phyloP scores from a whole-genome alignment of 148 eudicot species.

The Rhododendron henanense region DNA sequence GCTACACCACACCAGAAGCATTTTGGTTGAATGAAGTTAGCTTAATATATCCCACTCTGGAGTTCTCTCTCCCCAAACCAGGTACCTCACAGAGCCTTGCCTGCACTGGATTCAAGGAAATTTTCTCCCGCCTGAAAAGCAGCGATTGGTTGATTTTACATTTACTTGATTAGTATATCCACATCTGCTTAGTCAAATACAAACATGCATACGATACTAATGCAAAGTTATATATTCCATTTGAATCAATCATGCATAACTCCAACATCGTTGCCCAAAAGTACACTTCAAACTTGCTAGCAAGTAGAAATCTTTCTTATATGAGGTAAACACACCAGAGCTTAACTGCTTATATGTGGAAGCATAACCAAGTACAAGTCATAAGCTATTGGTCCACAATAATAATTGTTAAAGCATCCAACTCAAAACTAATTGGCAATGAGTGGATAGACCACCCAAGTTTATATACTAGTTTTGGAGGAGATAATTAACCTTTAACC shows the following conservation, averaged over 20 bases:
- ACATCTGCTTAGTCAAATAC: neutral
- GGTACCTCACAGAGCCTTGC: slow-evolving; percentile 70
- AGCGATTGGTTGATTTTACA: slow-evolving; percentile 6
- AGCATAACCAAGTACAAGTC: neutral
- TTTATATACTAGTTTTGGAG: too few relatives aligned
- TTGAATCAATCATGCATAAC: neutral
- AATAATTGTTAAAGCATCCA: neutral
- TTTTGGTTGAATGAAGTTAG: slow-evolving; percentile 83
- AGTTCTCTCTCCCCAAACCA: slow-evolving; percentile 51
- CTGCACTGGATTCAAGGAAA: slow-evolving; percentile 79
- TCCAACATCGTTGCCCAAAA: neutral
- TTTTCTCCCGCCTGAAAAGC: slow-evolving; percentile 73
- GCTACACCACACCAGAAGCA: slow-evolving; percentile 62
- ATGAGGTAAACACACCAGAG: neutral
- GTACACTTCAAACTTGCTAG: neutral
- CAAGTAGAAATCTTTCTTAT: neutral
- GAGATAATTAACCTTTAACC: too few relatives aligned
- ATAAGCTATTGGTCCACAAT: neutral
- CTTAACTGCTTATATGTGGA: neutral
- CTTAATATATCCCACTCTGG: slow-evolving; percentile 89
- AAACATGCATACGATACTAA: neutral
- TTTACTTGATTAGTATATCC: neutral
- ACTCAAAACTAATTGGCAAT: too few relatives aligned
- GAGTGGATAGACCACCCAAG: too few relatives aligned
- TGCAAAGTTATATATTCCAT: neutral